Base-by-base conservation (phyloP, 2,329 filamentous ascomycete genomes). In the Xylariaceae sp. region DNA sequence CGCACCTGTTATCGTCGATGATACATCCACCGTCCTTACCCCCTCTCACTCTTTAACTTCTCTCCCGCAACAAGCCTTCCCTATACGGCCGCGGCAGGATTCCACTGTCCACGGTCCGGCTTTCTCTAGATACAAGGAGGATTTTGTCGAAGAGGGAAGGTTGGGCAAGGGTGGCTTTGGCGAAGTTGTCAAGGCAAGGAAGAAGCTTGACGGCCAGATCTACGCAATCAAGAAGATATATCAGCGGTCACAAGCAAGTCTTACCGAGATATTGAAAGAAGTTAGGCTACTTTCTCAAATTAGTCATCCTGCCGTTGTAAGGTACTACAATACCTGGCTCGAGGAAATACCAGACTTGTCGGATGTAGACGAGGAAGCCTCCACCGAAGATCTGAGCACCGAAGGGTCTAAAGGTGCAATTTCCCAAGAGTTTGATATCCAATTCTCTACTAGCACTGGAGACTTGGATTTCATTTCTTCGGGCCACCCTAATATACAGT, bases 151-250 rank as follows among this genome's bases (percentile, higher is more conserved):
- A 74, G 88, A 95, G 68, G 91, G 91, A 14, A 85, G 90, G 3
- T 80, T 99, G 12, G 95, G 95, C 2, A 96, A 93, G 71, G 95
- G 95, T 43, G 95, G 93, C 0, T 99, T 96, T 74, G 95, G 95
- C 4, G 91, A 97, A 74, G 95, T 99, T 20, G 91, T 98, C 52
- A 96, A 96, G 72, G 93, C 93, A 2, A 85, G 93, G 29, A 96
- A 96, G 73, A 96, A 95, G 75, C 84, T 97, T 3, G 95, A 98
- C 70, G 91, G 91, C 0, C 90, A 93, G 55, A 88, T 96, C 43
- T 99, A 98, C 74, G 95, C 95, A 18, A 90, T 99, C 70, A 99
- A 99, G 73, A 97, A 98, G 71, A 95, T 99, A 59, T 91, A 87
- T 1, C 90, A 95, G 64, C 88, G 88, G 49, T 91, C 91, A 1